Base-by-base conservation (phyloP, 768 basidiomycete species). In the Boletus eberwhitei region DNA sequence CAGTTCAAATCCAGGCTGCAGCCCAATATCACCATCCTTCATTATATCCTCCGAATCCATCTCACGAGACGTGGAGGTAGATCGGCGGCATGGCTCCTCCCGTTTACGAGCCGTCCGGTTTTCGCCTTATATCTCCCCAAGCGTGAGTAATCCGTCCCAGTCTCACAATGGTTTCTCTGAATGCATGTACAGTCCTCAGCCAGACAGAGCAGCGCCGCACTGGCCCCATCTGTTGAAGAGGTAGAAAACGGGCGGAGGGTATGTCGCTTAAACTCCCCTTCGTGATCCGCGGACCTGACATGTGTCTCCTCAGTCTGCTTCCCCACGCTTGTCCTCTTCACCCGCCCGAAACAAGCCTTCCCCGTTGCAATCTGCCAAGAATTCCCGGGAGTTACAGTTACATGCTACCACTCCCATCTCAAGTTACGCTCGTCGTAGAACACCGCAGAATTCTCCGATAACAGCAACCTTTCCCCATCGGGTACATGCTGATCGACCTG, bases 361-460 rank as follows among this genome's bases (percentile, higher is more conserved):
- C 49, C 70, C 75, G 55, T 74, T 79, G 55, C 78, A 76, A 56
- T 72, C 81, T 13, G 68, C 75, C 21, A 74, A 78, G 48, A 79
- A 77, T 60, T 70, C 78, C 19, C 80, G 80, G 59, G 83, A 86
- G 65, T 71, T 83, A 19, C 71, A 86, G 65, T 71, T 83, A 19
- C 71, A 80, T 31, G 84, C 81, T 37, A 81, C 82, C 63, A 88
- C 85, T 14, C 90, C 90, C 50, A 91, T 92, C 51, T 92, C 90
- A 26, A 79, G 81, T 37, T 91, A 87, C 55, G 85, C 88, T 40
- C 87, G 90, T 58, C 84, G 89, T 57, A 88, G 84, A 72, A 88
- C 88, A 1, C 88, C 89, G 29, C 83, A 84, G 54, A 77, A 81
- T 37, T 88, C 89, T 12, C 88, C 88, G 0, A 84, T 82, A 16